Base-by-base conservation (phyloP, 2,329 filamentous ascomycete species). In the Chaetomiaceae sp. region DNA sequence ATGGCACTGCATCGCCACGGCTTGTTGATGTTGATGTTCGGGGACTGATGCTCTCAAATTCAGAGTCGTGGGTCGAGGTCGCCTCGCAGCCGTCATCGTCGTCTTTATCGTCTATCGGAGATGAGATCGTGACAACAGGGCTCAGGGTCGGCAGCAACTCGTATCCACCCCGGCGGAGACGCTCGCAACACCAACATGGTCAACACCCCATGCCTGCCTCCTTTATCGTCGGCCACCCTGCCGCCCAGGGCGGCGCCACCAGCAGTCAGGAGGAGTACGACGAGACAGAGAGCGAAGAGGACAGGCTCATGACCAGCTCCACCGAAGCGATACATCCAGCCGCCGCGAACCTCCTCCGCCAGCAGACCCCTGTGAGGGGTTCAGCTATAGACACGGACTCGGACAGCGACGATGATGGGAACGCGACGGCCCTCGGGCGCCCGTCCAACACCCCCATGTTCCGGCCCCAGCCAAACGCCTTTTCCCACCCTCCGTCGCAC, bases 21-120 rank as follows among this genome's bases (percentile, higher is more conserved):
- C n/a, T n/a, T n/a, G n/a, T n/a, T n/a, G n/a, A n/a, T n/a, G n/a
- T n/a, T n/a, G n/a, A n/a, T 34, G 39, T 31, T 16, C 43, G 33
- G 37, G 27, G 23, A 30, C 48, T 57, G 48, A 58, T 40, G 37
- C 9, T 23, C 19, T 25, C 61, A 54, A 55, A 42, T 51, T 59
- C 74, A 91, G 93, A 97, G 73, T 96, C 93, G 8, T 99, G 93
- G 93, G 83, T 97, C 61, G 92, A 99, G 68, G 83, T 99, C 54
- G 82, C 87, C 41, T 96, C 92, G 4, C 89, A 93, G 61, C 90
- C 92, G 7, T 96, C 92, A 0, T 95, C 92, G 2, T 96, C 92
- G 2, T 96, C 91, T 13, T 75, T 96, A 12, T 96, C 91, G 17
- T 96, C 83, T 48, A 83, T 86, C 64, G 81, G 79, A 56, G 90